Percentiles rank a stretch among this genome's conserved stretches.
Conservation (phyloP, 1,139 yeast genomes). For the Hanseniaspora sp. region DNA sequence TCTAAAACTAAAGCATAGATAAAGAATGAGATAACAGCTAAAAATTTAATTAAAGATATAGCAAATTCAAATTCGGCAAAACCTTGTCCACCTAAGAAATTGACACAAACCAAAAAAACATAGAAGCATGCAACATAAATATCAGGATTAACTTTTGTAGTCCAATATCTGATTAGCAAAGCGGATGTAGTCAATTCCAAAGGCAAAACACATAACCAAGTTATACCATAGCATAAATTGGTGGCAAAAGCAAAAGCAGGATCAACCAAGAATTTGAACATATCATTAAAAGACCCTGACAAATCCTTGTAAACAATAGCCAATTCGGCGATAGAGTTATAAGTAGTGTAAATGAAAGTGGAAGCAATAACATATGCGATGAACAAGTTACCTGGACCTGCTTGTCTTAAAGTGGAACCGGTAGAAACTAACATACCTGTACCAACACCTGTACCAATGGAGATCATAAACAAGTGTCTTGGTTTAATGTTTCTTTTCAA, state of each 20-base stretch:
- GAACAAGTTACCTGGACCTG: constrained; percentile 71
- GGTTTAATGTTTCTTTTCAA: constrained; percentile 40
- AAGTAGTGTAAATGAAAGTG: constrained; percentile 56
- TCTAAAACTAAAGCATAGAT: constrained; percentile 49
- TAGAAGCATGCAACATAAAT: constrained; percentile 56
- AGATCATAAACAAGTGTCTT: constrained; percentile 53
- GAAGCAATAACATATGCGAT: constrained; percentile 59
- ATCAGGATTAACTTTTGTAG: constrained; percentile 44
- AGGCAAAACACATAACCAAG: constrained; percentile 71
- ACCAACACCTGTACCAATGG: constrained; percentile 77
- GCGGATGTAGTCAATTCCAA: constrained; percentile 69
- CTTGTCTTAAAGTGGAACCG: constrained; percentile 51
- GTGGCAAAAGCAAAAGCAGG: constrained; percentile 70
- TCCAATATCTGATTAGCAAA: constrained; percentile 60
- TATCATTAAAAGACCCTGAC: constrained; percentile 66
- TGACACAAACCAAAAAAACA: constrained; percentile 42
- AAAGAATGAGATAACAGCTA: constrained; percentile 52
- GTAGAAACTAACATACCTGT: constrained; percentile 67
- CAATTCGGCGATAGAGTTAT: constrained; percentile 73
- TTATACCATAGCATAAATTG: constrained; percentile 69
- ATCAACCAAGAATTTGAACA: constrained; percentile 53
- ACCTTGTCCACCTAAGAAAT: constrained; percentile 55
- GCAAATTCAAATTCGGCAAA: constrained; percentile 65
- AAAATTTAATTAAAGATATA: constrained; percentile 46
- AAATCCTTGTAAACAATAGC: constrained; percentile 65